Evolutionary conservation across 169 alveolate species (phyloP), one percentile per base, ranked within the genome.

Genomic region (Cryptosporidium muris): DNA sequence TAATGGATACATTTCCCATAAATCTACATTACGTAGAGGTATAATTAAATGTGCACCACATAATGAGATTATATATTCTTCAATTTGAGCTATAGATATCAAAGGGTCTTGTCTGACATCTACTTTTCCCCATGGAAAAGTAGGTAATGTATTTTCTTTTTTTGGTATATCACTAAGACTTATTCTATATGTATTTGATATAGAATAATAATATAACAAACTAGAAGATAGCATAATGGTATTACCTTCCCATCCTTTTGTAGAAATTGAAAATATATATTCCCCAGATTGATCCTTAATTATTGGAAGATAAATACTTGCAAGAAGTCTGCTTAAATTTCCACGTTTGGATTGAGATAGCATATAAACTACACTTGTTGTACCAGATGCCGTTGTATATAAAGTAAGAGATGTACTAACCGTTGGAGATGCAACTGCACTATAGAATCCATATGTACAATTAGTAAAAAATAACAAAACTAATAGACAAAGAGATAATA

Each of bases 361-460:
- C 85, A 74, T 74, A 49, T 74, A 74, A 74, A 43, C 43, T 56
- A 74, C 8, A 25, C 74, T 45, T 42, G 60, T 68, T 25, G 74
- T 74, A 4, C 74, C 40, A 1, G 85, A 74, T 43, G 65, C 68
- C 7, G 60, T 42, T 8, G 74, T 58, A 16, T 74, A 74, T 2
- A 68, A 66, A 42, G 85, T 74, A 42, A 74, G 36, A 42, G 68
- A 58, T 4, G 85, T 74, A 52, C 85, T 74, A 1, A 48, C 63
- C 12, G 74, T 25, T 58, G 85, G 85, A 74, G 85, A 74, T 58
- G 85, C 85, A 25, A 58, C 43, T 5, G 85, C 85, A 74, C 85
- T 74, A 60, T 74, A 74, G 37, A 74, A 74, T 1, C 81, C 65
- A 8, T 38, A 25, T 8, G 38, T 65, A 25, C 25, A 25, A 25